phyloP scores from a whole-genome alignment of 139 green algal species.

The Chlorella ohadii region DNA sequence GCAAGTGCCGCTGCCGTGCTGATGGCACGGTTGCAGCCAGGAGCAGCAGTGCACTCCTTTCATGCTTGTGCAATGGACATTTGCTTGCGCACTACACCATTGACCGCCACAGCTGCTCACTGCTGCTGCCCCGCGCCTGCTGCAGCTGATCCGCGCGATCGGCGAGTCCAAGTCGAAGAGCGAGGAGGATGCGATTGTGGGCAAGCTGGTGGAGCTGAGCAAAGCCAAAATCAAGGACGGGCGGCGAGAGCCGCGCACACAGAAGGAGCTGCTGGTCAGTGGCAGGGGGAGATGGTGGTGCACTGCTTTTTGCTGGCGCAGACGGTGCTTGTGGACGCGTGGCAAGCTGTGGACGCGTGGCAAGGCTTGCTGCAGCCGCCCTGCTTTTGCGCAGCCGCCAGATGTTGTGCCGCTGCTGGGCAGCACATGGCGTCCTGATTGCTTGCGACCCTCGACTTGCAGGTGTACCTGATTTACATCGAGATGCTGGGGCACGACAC shows the following conservation, averaged over 20 bases:
- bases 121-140: background rate
- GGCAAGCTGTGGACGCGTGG: too few relatives aligned
- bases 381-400: too few relatives aligned
- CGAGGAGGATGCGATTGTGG: slow-evolving; percentile 88
- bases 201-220: slow-evolving; percentile 78
- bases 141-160: slow-evolving; percentile 57
- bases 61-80: too few relatives aligned
- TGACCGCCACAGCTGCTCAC: background rate
- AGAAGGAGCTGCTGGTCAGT: slow-evolving; percentile 81
- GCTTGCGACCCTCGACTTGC: too few relatives aligned
- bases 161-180: slow-evolving; percentile 82
- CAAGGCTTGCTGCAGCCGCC: too few relatives aligned
- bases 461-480: slow-evolving; percentile 93
- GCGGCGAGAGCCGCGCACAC: slow-evolving; percentile 58
- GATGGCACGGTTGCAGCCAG: background rate
- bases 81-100: too few relatives aligned
- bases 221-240: slow-evolving; percentile 79
- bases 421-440: too few relatives aligned
- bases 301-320: too few relatives aligned
- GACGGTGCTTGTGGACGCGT: too few relatives aligned
- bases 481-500: slow-evolving; percentile 99
- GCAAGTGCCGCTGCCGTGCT: background rate
- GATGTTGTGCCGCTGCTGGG: too few relatives aligned
- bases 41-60: slow-evolving; percentile 65
- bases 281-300: too few relatives aligned